These are phyloP conservation scores for Coemansia sp. DNA, from an alignment of 192 early-diverging fungal species.

Conservation along the genomic window DNA sequence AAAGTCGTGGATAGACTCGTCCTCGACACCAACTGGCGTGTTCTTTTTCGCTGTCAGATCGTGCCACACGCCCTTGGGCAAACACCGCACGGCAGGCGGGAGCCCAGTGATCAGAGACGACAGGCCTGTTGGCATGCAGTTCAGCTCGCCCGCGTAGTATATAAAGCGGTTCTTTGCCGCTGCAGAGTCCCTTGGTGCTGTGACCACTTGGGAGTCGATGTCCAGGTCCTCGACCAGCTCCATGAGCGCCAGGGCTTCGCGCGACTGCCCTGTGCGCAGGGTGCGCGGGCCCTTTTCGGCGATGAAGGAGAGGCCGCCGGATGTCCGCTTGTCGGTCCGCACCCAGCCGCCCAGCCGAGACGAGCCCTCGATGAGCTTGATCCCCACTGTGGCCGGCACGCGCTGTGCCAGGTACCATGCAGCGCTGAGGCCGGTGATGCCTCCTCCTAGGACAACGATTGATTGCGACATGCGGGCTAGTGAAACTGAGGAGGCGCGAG, in stretches of 20 bases:
- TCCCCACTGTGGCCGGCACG: conserved; percentile 44
- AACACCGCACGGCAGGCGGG: conserved; percentile 55
- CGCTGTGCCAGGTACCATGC: conserved; percentile 71
- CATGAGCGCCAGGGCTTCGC: conserved; percentile 66
- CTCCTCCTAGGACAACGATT: conserved; percentile 85
- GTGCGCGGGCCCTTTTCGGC: conserved; percentile 84
- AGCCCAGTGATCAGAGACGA: conserved; percentile 54
- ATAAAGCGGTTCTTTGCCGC: conserved; percentile 84
- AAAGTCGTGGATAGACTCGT: conserved; percentile 88
- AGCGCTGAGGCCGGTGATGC: conserved; percentile 82
- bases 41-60: conserved; percentile 19
- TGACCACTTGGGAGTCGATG: conserved; percentile 56
- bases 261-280: conserved; percentile 64
- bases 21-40: conserved; percentile 19
- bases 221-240: conserved; percentile 73
- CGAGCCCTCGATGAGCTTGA: conserved; percentile 70
- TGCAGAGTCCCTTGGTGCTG: conserved; percentile 59
- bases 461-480: conserved; percentile 18
- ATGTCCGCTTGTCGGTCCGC: conserved; percentile 53
- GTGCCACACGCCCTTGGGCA: conserved; percentile 51
- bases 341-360: conserved; percentile 86
- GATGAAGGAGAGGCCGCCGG: conserved; percentile 46
- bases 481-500: too few species aligned
- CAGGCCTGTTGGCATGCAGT: conserved; percentile 61
- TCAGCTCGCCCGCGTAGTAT: conserved; percentile 64